Evolutionary conservation across 176 grass and related monocot genomes (phyloP).

Genomic region (Chrysopogon serrulatus): DNA sequence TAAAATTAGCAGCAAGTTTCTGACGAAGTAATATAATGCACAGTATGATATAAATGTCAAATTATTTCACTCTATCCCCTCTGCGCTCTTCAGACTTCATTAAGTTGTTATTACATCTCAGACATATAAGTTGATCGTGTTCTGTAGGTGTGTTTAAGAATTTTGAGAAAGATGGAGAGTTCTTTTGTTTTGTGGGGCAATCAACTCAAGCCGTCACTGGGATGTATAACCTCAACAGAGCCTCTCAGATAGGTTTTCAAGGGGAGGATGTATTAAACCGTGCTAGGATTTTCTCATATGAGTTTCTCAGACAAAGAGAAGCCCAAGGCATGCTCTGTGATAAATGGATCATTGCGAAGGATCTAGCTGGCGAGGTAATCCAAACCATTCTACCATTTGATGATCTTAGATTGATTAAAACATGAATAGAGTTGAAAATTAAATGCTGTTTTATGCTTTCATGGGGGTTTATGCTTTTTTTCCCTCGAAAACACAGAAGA

Average conservation of each 20-base stretch:
- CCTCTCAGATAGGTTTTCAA: constrained; percentile 49
- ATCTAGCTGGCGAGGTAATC: constrained; percentile 65
- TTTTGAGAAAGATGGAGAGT: constrained; percentile 87
- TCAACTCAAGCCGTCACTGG: constrained; percentile 89
- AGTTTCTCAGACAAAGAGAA: constrained; percentile 50
- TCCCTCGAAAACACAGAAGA: too few relatives aligned
- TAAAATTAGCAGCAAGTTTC: neutral
- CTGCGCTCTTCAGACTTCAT: neutral
- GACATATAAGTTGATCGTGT: neutral
- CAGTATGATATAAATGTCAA: neutral
- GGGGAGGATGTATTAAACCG: constrained; percentile 52
- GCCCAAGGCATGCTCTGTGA: constrained; percentile 30
- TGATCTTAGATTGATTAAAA: neutral
- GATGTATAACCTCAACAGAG: constrained; percentile 89
- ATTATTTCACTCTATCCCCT: neutral
- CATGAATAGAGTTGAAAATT: neutral
- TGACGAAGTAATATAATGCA: neutral
- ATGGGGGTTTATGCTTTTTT: neutral
- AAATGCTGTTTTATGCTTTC: neutral
- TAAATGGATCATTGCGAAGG: constrained; percentile 75
- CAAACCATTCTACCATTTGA: neutral
- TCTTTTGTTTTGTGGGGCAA: constrained; percentile 87
- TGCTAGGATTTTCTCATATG: constrained; percentile 38
- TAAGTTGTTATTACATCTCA: neutral
- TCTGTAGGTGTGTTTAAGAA: constrained; percentile 65